Evolutionary conservation across 352 stramenopile species (phyloP).

Genomic region (Phytophthora vignae): DNA sequence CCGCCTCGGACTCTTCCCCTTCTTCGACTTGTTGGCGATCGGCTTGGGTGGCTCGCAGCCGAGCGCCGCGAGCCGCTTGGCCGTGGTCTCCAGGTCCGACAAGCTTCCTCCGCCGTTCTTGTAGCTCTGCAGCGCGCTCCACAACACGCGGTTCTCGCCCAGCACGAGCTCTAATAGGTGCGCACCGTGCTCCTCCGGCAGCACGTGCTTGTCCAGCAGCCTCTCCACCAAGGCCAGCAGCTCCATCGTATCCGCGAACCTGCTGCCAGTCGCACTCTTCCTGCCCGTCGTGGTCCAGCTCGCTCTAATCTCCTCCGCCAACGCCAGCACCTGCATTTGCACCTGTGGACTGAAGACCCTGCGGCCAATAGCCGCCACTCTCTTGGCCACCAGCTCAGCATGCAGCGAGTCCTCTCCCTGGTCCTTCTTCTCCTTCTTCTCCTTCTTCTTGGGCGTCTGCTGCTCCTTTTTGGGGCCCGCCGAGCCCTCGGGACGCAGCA

Average conservation of each 20-base stretch:
- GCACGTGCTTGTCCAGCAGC: conserved; percentile 65
- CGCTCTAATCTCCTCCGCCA: conserved; percentile 40
- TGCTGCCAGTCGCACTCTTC: neutral
- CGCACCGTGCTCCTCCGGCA: conserved; percentile 62
- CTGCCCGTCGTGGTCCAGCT: neutral
- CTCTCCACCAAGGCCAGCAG: conserved; percentile 57
- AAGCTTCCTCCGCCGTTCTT: conserved; percentile 47
- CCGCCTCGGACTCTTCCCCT: conserved; percentile 28
- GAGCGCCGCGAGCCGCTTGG: conserved; percentile 59
- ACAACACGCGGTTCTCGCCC: conserved; percentile 53
- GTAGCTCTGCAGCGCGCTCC: conserved; percentile 66
- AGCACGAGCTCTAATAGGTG: conserved; percentile 62
- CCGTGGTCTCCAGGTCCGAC: conserved; percentile 59
- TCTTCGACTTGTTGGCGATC: conserved; percentile 23
- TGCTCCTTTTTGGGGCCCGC: neutral
- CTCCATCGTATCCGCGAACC: conserved; percentile 53
- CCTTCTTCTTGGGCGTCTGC: neutral
- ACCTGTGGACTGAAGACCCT: conserved; percentile 64
- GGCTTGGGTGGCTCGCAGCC: conserved; percentile 19
- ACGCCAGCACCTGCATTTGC: conserved; percentile 54
- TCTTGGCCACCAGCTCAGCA: conserved; percentile 60
- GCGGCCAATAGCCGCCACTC: conserved; percentile 60
- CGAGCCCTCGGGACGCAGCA: conserved; percentile 1
- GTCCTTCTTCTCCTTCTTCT: conserved; percentile 2
- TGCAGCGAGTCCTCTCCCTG: conserved; percentile 36